These are phyloP conservation scores for Rhodomyrtus tomentosa DNA, from an alignment of 345 rosid species.

Conservation along the genomic window DNA sequence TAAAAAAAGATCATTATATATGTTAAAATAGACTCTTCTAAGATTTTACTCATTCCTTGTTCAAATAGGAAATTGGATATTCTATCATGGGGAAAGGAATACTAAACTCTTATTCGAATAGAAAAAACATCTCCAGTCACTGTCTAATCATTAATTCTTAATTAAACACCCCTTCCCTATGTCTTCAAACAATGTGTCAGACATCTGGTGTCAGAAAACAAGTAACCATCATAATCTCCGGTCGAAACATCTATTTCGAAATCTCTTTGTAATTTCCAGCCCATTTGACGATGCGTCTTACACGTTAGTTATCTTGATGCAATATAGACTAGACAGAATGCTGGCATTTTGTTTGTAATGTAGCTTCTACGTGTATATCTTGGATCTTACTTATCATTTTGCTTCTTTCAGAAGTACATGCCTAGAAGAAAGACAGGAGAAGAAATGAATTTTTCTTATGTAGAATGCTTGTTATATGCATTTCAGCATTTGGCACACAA, in stretches of 20 bases:
- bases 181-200: background rate
- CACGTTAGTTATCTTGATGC: background rate
- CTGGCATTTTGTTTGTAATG: background rate
- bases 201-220: background rate
- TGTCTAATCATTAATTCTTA: background rate
- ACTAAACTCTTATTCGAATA: background rate
- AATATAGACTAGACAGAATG: background rate
- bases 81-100: background rate
- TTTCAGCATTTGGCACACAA: slow-evolving; percentile 92
- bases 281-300: background rate
- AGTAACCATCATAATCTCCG: background rate
- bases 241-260: background rate
- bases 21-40: background rate
- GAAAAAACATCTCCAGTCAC: background rate
- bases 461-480: slow-evolving; percentile 81
- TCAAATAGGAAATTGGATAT: background rate
- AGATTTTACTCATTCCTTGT: background rate
- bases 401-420: slow-evolving; percentile 69
- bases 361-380: background rate
- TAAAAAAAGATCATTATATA: too few relatives aligned
- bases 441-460: slow-evolving; percentile 91
- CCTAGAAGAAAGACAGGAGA: slow-evolving; percentile 87
- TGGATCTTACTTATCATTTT: background rate
- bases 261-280: background rate
- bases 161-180: background rate